Evolutionary conservation across 192 early-diverging fungal species (phyloP).

Genomic region (Allomyces javanicus): DNA sequence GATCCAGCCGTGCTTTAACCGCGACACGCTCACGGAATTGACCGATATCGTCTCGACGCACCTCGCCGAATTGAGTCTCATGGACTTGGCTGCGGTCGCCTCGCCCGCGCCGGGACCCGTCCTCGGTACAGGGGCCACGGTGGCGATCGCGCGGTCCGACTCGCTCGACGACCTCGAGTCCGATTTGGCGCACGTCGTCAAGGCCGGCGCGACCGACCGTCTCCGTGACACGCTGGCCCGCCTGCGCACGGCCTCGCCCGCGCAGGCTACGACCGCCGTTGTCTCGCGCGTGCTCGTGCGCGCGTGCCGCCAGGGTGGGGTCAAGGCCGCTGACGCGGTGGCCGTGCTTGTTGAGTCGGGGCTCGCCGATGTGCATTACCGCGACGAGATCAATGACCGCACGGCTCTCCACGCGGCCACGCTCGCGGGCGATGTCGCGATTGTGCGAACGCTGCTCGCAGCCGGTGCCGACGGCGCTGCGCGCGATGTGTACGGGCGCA

Average conservation of each 20-base stretch:
- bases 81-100: too few relatives aligned
- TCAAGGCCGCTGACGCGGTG: too few relatives aligned
- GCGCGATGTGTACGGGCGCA: conserved; percentile 71
- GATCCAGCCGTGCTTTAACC: conserved; percentile 94
- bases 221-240: conserved; percentile 32
- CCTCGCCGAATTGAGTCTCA: conserved; percentile 49
- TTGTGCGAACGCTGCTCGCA: conserved; percentile 25
- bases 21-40: conserved; percentile 71
- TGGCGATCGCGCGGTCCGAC: too few relatives aligned
- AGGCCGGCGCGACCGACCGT: conserved; percentile 16
- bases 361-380: conserved; percentile 53
- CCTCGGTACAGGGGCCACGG: too few relatives aligned
- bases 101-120: too few relatives aligned
- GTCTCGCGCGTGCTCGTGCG: conserved; percentile 5
- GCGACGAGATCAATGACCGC: conserved; percentile 85
- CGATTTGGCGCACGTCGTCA: conserved; percentile 32
- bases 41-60: conserved; percentile 59
- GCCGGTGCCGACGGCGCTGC: conserved; percentile 16
- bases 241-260: conserved; percentile 9
- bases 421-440: conserved; percentile 49
- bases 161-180: conserved; percentile 37
- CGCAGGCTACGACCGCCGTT: conserved; percentile 6
- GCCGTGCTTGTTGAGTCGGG: conserved; percentile 37
- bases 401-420: conserved; percentile 78
- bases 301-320: conserved; percentile 17